Base-by-base conservation (phyloP, 768 basidiomycete species). In the Mycena epipterygia region DNA sequence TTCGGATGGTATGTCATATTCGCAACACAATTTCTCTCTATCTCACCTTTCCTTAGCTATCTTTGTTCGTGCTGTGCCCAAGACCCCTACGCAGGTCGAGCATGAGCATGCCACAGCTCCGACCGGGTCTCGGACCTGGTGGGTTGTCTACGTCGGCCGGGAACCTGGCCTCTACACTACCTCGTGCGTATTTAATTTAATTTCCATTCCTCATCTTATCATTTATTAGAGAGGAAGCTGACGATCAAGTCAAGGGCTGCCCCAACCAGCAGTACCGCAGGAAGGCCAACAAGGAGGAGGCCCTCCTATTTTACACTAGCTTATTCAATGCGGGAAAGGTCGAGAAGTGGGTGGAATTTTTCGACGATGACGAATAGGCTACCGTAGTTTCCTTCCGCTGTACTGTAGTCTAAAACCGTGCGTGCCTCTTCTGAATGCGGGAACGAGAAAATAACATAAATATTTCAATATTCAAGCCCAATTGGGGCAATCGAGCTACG, bases 201-300 rank as follows among this genome's bases (percentile, higher is more conserved):
- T 21, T 17, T n/a, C 13, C 32, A 21, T 30, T 17, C 49, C 49
- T 2, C 17, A 33, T 14, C 12, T 29, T 29, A 16, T 52, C 2
- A 6, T 19, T 16, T 5, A 17, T 3, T 33, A 56, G 55, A 2
- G 55, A 56, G 35, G 55, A 56, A 9, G 55, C 55, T 9, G 35
- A 37, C n/a, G 14, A 25, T 13, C 55, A 56, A 12, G 23, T 56
- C 23, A 56, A 39, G 12, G 35, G 35, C 35, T 37, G 33, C 35
- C 55, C 55, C n/a, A 25, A 25, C 35, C 55, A 56, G 55, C n/a
- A 56, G 35, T 56, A 37, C 35, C 55, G 55, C 55, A n/a, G 19
- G n/a, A 37, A 27, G 12, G 21, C 13, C 13, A 56, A 23, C 35
- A 56, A 56, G 35, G n/a, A 13, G 12, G 55, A 56, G n/a, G 55